These are phyloP conservation scores for Pleurotus citrinopileatus DNA, from an alignment of 768 basidiomycete species.

Conservation along the genomic window DNA sequence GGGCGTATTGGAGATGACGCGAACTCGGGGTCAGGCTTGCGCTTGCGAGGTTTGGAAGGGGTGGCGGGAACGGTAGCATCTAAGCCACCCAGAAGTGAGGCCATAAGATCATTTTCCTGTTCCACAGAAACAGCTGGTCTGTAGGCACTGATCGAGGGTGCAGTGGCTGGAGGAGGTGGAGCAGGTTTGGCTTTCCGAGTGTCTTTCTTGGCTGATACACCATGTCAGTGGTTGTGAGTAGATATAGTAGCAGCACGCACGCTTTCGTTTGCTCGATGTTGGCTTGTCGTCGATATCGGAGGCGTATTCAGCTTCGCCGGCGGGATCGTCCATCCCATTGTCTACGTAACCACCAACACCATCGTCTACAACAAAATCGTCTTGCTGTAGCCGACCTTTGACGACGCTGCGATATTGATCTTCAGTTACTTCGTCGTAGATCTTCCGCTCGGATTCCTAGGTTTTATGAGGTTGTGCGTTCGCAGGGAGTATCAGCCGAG, in stretches of 20 bases:
- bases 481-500: slow-evolving; percentile 12
- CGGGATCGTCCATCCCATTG: slow-evolving; percentile 95
- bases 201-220: slow-evolving; percentile 28
- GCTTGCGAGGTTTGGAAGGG: slow-evolving; percentile 48
- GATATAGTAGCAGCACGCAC: slow-evolving; percentile 1
- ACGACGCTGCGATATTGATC: slow-evolving; percentile 89
- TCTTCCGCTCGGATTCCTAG: slow-evolving; percentile 53
- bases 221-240: slow-evolving; percentile 7
- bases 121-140: slow-evolving; percentile 70
- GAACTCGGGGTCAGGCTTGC: slow-evolving; percentile 57
- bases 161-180: slow-evolving; percentile 46
- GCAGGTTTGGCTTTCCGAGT: slow-evolving; percentile 41
- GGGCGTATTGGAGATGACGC: slow-evolving; percentile 35
- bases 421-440: slow-evolving; percentile 91
- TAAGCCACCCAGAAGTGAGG: slow-evolving; percentile 69
- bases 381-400: slow-evolving; percentile 70
- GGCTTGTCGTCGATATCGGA: slow-evolving; percentile 48
- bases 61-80: slow-evolving; percentile 41
- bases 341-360: slow-evolving; percentile 90
- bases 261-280: slow-evolving; percentile 35
- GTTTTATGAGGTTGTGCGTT: slow-evolving; percentile 5
- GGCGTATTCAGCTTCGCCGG: slow-evolving; percentile 53
- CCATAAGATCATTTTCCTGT: slow-evolving; percentile 90
- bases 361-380: slow-evolving; percentile 97
- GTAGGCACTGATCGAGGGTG: slow-evolving; percentile 76